These are phyloP conservation scores for Exobasidium rhododendri DNA, from an alignment of 1,284 basidiomycete genomes.

Conservation along the genomic window DNA sequence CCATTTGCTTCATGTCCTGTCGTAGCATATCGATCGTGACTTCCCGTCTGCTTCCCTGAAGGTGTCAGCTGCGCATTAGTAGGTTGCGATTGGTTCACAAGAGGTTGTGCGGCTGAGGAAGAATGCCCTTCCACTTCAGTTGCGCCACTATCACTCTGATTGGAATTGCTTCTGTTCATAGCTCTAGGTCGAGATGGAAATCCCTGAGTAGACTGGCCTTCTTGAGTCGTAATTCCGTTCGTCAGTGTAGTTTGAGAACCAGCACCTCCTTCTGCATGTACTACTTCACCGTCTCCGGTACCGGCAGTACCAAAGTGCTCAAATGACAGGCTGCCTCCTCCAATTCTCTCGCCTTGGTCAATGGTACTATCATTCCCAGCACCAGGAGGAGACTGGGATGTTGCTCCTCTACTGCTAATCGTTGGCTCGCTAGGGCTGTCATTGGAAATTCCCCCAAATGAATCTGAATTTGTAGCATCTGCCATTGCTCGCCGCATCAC, in stretches of 20 bases:
- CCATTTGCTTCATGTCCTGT: neutral
- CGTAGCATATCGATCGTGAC: slow-evolving; percentile 11
- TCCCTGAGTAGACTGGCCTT: neutral
- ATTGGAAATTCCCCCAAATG: neutral
- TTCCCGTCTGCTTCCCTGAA: neutral
- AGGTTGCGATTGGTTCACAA: neutral
- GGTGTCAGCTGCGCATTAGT: neutral
- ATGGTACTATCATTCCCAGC: slow-evolving; percentile 1
- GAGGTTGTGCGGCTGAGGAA: neutral
- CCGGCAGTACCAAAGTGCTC: slow-evolving; percentile 18
- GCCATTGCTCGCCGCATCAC: slow-evolving; percentile 50
- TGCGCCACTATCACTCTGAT: neutral
- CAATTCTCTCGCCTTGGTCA: slow-evolving; percentile 20
- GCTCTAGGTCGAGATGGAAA: slow-evolving; percentile 17
- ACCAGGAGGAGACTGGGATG: neutral
- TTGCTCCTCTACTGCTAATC: neutral
- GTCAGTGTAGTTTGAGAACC: neutral
- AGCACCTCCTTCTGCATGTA: slow-evolving; percentile 15
- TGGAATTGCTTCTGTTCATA: slow-evolving; percentile 17
- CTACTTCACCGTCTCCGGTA: slow-evolving; percentile 15
- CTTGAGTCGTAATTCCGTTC: neutral
- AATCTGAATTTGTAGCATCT: slow-evolving; percentile 20
- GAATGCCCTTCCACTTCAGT: neutral
- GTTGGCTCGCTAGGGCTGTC: neutral
- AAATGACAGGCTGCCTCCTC: slow-evolving; percentile 39